Percentiles rank a stretch among this genome's conserved stretches.
These are phyloP conservation scores for Fusarium lateritium DNA, from an alignment of 2,329 filamentous ascomycete species.

Conservation along the genomic window DNA sequence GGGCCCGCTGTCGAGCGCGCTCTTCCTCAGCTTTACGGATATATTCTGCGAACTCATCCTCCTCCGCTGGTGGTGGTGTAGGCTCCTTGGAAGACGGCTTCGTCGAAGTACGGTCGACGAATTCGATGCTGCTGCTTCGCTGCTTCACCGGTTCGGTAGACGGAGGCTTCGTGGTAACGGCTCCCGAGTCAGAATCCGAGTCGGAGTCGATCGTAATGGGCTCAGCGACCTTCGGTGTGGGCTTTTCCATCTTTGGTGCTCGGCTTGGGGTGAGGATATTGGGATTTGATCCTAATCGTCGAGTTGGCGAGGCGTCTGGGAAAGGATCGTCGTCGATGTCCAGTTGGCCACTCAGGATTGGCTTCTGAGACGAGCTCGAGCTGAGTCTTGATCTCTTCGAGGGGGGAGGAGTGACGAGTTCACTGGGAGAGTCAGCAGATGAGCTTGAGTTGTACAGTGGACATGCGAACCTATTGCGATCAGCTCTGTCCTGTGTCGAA, in stretches of 20 bases:
- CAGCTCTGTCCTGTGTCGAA: slow-evolving; percentile 22
- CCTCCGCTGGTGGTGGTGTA: slow-evolving; percentile 38
- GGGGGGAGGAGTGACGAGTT: slow-evolving; percentile 56
- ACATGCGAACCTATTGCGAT: slow-evolving; percentile 43
- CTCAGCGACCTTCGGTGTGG: slow-evolving; percentile 18
- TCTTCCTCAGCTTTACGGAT: slow-evolving; percentile 58
- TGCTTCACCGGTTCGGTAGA: neutral
- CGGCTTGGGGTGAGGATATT: slow-evolving; percentile 18
- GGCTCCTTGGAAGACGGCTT: slow-evolving; percentile 15
- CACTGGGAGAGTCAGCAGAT: slow-evolving; percentile 46
- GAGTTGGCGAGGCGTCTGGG: slow-evolving; percentile 44
- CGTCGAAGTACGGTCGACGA: slow-evolving; percentile 8
- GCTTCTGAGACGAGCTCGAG: slow-evolving; percentile 40
- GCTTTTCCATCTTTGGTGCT: slow-evolving; percentile 13
- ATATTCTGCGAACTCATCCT: slow-evolving; percentile 64
- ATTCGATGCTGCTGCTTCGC: slow-evolving; percentile 35
- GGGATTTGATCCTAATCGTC: slow-evolving; percentile 26
- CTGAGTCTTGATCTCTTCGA: slow-evolving; percentile 56
- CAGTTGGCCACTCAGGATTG: slow-evolving; percentile 31
- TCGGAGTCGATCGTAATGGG: slow-evolving; percentile 52
- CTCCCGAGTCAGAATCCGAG: slow-evolving; percentile 51
- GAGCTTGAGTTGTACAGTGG: neutral
- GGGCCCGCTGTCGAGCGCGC: slow-evolving; percentile 49
- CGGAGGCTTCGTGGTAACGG: slow-evolving; percentile 12
- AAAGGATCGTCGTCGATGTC: slow-evolving; percentile 30